Evolutionary conservation across 2,329 filamentous ascomycete genomes (phyloP).

Genomic region (Cadophora sp.): DNA sequence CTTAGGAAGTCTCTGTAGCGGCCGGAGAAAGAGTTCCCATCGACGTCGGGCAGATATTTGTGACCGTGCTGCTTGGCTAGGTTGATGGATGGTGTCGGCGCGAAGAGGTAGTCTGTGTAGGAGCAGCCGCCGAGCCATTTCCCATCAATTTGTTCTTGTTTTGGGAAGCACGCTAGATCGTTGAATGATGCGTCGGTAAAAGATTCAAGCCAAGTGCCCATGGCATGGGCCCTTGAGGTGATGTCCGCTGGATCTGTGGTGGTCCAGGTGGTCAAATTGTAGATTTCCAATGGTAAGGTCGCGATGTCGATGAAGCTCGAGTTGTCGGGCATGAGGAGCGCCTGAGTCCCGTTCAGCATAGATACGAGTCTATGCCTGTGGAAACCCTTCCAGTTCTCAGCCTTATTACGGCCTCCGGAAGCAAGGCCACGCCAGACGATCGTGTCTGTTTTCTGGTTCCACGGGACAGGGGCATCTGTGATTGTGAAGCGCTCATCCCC

Average conservation of each 20-base stretch:
- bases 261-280: constrained; percentile 17
- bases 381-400: constrained; percentile 59
- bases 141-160: constrained; percentile 45
- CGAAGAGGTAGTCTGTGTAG: constrained; percentile 48
- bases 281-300: constrained; percentile 28
- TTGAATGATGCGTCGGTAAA: constrained; percentile 25
- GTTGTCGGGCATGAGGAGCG: constrained; percentile 49
- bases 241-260: constrained; percentile 2
- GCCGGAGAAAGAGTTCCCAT: constrained; percentile 74
- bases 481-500: constrained; percentile 64
- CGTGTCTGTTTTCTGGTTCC: constrained; percentile 60
- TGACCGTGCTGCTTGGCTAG: constrained; percentile 44
- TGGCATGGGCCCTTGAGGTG: constrained; percentile 55
- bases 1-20: constrained; percentile 72
- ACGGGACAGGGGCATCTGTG: constrained; percentile 59
- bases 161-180: constrained; percentile 28
- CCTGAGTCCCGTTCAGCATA: constrained; percentile 56
- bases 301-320: constrained; percentile 51
- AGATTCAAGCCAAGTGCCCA: constrained; percentile 41
- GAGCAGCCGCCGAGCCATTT: constrained; percentile 46
- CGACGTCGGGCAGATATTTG: constrained; percentile 78
- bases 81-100: constrained; percentile 41
- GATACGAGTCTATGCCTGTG: constrained; percentile 62
- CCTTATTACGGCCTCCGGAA: constrained; percentile 59
- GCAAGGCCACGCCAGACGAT: constrained; percentile 70